phyloP scores from a whole-genome alignment of 179 eudicot species.

The Silene vulgaris region DNA sequence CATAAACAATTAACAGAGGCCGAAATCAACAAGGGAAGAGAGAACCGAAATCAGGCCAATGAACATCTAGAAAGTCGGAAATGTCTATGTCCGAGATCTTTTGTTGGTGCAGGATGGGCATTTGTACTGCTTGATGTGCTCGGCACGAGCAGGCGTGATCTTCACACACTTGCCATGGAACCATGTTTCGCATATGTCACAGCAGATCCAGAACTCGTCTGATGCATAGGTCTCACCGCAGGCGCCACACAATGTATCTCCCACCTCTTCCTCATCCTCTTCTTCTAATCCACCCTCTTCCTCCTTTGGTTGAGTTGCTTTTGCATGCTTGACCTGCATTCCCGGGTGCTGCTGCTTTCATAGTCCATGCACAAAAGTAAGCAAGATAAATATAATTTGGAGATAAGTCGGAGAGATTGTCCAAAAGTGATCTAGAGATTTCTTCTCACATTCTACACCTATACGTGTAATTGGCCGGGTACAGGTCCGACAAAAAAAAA shows the following conservation, averaged over 20 bases:
- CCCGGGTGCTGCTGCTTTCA: slow-evolving; percentile 21
- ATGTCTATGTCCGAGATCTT: slow-evolving; percentile 49
- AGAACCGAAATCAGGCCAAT: neutral
- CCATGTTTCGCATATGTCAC: slow-evolving; percentile 87
- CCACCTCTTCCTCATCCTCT: slow-evolving; percentile 69
- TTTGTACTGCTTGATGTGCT: slow-evolving; percentile 86
- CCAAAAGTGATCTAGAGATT: neutral
- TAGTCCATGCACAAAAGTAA: neutral
- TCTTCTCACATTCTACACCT: neutral
- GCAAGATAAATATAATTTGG: neutral
- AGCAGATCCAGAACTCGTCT: slow-evolving; percentile 88
- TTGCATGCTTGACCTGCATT: slow-evolving; percentile 40
- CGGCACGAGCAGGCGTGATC: slow-evolving; percentile 85
- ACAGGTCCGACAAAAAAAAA: neutral
- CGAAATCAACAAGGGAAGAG: neutral
- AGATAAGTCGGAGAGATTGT: neutral
- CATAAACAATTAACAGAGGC: slow-evolving; percentile 23
- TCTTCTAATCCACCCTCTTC: slow-evolving; percentile 48
- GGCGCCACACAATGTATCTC: slow-evolving; percentile 74
- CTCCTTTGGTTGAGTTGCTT: slow-evolving; percentile 36
- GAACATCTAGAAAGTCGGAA: neutral
- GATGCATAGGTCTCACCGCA: slow-evolving; percentile 68
- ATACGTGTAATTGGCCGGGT: too few relatives aligned
- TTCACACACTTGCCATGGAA: slow-evolving; percentile 89
- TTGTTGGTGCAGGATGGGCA: slow-evolving; percentile 84